phyloP scores from a whole-genome alignment of 768 basidiomycete genomes.

The Nidularia sp. region DNA sequence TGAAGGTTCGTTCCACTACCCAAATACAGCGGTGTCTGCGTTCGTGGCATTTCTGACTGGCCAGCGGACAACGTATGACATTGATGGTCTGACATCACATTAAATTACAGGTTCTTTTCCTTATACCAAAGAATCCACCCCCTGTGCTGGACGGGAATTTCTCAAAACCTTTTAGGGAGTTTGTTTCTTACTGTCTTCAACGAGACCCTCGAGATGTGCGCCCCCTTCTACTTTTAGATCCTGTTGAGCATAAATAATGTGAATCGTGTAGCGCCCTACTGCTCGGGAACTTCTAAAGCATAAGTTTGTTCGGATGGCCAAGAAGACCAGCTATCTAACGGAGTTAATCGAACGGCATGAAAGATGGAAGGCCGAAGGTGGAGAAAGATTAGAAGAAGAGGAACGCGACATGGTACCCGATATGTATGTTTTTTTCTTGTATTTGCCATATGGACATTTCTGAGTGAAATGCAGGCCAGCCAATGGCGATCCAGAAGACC shows the following conservation, averaged over 20 bases:
- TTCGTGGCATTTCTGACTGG: background rate
- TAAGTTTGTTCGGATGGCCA: constrained; percentile 92
- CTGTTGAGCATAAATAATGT: background rate
- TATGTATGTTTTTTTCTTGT: constrained; percentile 40
- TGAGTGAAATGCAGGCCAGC: constrained; percentile 32
- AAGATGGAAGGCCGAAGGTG: constrained; percentile 89
- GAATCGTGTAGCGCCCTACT: constrained; percentile 66
- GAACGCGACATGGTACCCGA: constrained; percentile 60
- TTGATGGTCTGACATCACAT: background rate
- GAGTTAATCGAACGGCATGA: constrained; percentile 95
- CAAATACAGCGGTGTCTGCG: background rate
- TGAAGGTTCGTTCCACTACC: constrained; percentile 68
- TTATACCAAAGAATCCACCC: constrained; percentile 97
- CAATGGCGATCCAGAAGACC: constrained; percentile 66
- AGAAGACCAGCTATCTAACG: constrained; percentile 90
- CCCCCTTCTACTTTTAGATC: constrained; percentile 3
- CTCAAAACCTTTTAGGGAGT: constrained; percentile 91
- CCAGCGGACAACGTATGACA: background rate
- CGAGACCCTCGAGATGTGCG: constrained; percentile 89
- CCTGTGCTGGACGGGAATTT: constrained; percentile 88
- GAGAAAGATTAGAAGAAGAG: constrained; percentile 70
- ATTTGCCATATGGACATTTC: constrained; percentile 3
- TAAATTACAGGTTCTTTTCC: constrained; percentile 81
- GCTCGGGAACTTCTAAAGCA: constrained; percentile 96
- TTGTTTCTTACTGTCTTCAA: constrained; percentile 89